These are phyloP conservation scores for Oryza meyeriana DNA, from an alignment of 176 grass and related monocot species.

Conservation along the genomic window DNA sequence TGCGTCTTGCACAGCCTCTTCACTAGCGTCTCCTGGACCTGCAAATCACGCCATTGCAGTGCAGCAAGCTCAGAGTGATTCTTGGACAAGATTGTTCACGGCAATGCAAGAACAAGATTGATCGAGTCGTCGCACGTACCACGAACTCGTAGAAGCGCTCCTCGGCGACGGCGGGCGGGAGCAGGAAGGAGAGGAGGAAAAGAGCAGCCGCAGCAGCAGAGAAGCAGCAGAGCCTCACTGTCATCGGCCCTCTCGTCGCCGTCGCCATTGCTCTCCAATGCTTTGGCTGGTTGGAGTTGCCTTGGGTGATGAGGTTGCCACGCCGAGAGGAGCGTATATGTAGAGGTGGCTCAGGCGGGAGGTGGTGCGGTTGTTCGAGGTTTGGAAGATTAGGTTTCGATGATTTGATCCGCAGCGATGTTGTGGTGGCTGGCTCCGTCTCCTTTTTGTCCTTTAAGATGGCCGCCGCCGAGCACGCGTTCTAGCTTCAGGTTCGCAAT, in stretches of 20 bases:
- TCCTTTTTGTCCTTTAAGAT: constrained; percentile 24
- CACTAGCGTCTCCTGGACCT: constrained; percentile 69
- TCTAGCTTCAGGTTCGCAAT: not conserved
- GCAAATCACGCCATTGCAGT: not conserved
- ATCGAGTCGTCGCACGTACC: constrained; percentile 18
- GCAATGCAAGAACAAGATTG: not conserved
- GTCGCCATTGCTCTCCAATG: constrained; percentile 22
- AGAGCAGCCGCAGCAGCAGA: not conserved
- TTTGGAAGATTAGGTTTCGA: constrained; percentile 82
- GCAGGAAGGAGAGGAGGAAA: constrained; percentile 33
- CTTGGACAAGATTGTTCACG: not conserved
- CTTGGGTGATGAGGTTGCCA: constrained; percentile 13
- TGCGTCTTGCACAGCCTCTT: constrained; percentile 85
- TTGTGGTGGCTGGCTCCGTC: not conserved
- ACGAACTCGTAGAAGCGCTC: constrained; percentile 83
- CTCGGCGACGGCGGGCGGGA: constrained; percentile 47
- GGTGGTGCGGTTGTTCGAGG: constrained; percentile 51
- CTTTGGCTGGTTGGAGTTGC: not conserved
- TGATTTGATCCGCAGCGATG: constrained; percentile 1
- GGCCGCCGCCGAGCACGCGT: constrained; percentile 20
- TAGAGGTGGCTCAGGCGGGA: not conserved
- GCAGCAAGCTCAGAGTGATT: not conserved
- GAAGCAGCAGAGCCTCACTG: constrained; percentile 18
- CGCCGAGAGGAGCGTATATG: not conserved
- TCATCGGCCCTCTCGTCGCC: constrained; percentile 11